Evolutionary conservation across 2,329 filamentous ascomycete genomes (phyloP).

Genomic region (Epichloe glyceriae): DNA sequence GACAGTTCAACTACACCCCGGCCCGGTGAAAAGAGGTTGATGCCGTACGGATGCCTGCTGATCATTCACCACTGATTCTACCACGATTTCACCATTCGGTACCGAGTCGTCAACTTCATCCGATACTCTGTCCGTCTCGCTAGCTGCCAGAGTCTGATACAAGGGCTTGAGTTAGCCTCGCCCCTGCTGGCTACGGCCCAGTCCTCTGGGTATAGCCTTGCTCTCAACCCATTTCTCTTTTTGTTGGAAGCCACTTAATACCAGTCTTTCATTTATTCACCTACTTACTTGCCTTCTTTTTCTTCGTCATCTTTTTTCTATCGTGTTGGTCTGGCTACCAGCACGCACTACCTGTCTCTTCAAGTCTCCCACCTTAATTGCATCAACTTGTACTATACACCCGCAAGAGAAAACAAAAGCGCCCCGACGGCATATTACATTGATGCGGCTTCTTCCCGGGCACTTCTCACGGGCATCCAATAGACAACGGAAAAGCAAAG

Average conservation of each 20-base stretch:
- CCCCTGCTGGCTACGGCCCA: constrained; percentile 8
- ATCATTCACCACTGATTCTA: constrained; percentile 19
- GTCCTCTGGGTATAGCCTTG: constrained; percentile 6
- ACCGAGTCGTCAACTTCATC: constrained; percentile 24
- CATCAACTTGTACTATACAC: neutral
- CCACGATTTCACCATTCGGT: constrained; percentile 14
- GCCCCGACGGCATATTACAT: neutral
- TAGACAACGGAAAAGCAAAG: neutral
- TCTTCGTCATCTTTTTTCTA: constrained; percentile 12
- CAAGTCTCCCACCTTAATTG: neutral
- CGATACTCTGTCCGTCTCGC: constrained; percentile 2
- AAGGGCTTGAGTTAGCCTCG: constrained; percentile 5
- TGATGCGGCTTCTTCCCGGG: neutral
- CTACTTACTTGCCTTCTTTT: constrained; percentile 24
- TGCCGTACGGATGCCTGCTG: constrained; percentile 42
- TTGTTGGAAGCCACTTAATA: constrained; percentile 9
- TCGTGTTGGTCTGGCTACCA: constrained; percentile 42
- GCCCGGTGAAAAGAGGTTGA: constrained; percentile 19
- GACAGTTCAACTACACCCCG: neutral
- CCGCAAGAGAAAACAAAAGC: neutral
- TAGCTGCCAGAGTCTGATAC: constrained; percentile 7
- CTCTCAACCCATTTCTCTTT: constrained; percentile 1
- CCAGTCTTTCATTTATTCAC: constrained; percentile 28
- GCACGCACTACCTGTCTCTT: constrained; percentile 16
- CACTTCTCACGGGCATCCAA: neutral